A percentile compares a stretch with the other conserved stretches of the same genome.
phyloP scores from a whole-genome alignment of 2,329 filamentous ascomycete genomes.

The Dactylellina leptospora region DNA sequence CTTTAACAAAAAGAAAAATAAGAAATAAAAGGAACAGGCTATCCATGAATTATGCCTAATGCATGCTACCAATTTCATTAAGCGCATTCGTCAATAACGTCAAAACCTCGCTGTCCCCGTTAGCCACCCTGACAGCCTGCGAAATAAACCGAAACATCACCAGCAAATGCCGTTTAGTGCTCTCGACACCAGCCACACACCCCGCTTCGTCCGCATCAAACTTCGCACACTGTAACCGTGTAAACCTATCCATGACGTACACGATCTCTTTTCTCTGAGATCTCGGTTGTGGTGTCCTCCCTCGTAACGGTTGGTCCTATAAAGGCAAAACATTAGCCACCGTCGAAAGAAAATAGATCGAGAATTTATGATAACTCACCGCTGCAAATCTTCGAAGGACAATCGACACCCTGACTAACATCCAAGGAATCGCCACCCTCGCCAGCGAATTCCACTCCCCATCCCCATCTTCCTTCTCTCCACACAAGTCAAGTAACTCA shows the following conservation, averaged over 20 bases:
- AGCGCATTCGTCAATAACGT: constrained; percentile 69
- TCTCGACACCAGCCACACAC: constrained; percentile 65
- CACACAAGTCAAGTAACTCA: constrained; percentile 70
- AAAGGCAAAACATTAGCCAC: not conserved
- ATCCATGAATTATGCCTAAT: constrained; percentile 56
- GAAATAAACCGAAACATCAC: constrained; percentile 81
- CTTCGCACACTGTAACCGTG: constrained; percentile 60
- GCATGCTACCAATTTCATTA: constrained; percentile 70
- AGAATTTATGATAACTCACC: constrained; percentile 31
- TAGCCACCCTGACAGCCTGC: constrained; percentile 69
- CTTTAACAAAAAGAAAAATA: not conserved
- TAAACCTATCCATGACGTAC: constrained; percentile 73
- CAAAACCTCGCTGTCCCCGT: constrained; percentile 70
- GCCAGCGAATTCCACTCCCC: constrained; percentile 68
- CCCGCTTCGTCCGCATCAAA: constrained; percentile 43
- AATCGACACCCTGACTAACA: constrained; percentile 82
- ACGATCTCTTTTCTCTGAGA: constrained; percentile 81
- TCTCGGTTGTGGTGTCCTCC: constrained; percentile 85
- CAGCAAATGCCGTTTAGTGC: constrained; percentile 76
- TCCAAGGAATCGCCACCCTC: constrained; percentile 77
- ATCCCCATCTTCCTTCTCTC: constrained; percentile 29
- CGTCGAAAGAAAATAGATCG: not conserved
- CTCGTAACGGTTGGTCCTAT: constrained; percentile 83
- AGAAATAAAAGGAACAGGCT: not conserved
- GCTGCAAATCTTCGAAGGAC: constrained; percentile 85